phyloP scores from a whole-genome alignment of 352 stramenopile genomes.

The Aphanomyces astaci region DNA sequence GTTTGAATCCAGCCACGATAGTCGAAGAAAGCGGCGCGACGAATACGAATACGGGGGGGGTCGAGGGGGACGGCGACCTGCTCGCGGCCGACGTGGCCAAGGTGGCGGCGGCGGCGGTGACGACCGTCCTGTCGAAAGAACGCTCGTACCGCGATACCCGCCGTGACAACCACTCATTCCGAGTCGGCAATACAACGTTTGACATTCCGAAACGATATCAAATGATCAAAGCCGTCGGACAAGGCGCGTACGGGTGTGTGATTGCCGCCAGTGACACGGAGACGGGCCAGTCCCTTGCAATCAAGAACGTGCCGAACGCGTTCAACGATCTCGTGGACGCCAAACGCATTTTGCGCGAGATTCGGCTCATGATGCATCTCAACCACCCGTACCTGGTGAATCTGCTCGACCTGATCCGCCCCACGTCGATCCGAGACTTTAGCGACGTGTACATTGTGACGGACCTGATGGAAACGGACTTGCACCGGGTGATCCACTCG shows the following conservation, averaged over 20 bases:
- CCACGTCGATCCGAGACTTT: conserved; percentile 37
- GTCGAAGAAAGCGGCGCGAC: background rate
- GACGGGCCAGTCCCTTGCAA: conserved; percentile 70
- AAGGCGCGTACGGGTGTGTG: conserved; percentile 68
- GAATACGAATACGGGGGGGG: background rate
- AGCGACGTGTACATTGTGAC: conserved; percentile 87
- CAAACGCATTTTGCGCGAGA: conserved; percentile 77
- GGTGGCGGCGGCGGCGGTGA: background rate
- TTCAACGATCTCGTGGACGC: conserved; percentile 76
- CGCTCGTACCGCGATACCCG: conserved; percentile 65
- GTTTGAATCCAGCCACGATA: too few species aligned
- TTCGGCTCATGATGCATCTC: conserved; percentile 71
- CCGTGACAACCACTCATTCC: conserved; percentile 82
- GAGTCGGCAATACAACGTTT: conserved; percentile 81
- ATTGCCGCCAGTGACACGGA: conserved; percentile 76
- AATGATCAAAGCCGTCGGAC: conserved; percentile 65
- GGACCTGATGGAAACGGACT: conserved; percentile 88
- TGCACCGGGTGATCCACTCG: conserved; percentile 76
- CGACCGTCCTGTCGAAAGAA: background rate
- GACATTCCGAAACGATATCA: conserved; percentile 78
- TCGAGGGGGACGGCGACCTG: background rate
- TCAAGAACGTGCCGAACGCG: conserved; percentile 77
- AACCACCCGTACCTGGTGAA: conserved; percentile 33
- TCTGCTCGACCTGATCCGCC: background rate
- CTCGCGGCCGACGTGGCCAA: background rate